Evolutionary conservation across 2,329 filamentous ascomycete species (phyloP).

Genomic region (Alternaria triticina): DNA sequence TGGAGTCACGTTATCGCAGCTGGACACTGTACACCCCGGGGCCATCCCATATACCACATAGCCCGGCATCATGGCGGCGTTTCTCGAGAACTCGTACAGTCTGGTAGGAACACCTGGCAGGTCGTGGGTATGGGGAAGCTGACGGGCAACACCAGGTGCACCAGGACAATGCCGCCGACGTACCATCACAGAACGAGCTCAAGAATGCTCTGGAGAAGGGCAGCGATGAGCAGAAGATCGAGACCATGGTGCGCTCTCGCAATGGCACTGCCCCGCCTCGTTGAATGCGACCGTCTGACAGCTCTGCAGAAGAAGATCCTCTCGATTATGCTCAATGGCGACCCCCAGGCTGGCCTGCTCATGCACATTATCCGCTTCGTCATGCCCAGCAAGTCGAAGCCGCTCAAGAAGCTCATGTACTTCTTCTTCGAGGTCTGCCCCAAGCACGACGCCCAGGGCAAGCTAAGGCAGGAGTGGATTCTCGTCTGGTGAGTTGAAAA

Average conservation of each 20-base stretch:
- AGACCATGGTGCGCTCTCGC: conserved; percentile 62
- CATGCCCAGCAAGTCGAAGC: conserved; percentile 97
- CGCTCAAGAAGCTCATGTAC: conserved; percentile 96
- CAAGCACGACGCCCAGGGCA: conserved; percentile 88
- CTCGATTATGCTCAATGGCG: conserved; percentile 97
- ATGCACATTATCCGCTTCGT: conserved; percentile 99
- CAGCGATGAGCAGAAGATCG: conserved; percentile 88
- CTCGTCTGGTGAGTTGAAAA: conserved; percentile 78
- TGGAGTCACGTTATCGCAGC: conserved; percentile 34
- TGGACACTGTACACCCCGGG: conserved; percentile 9
- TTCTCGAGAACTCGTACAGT: conserved; percentile 94
- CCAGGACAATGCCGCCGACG: conserved; percentile 94
- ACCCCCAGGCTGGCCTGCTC: conserved; percentile 90
- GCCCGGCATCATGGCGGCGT: conserved; percentile 79
- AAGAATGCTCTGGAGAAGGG: conserved; percentile 93
- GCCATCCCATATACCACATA: conserved; percentile 7
- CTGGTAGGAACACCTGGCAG: conserved; percentile 60
- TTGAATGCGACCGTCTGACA: conserved; percentile 60
- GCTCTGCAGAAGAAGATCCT: conserved; percentile 75
- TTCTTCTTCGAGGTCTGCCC: conserved; percentile 99
- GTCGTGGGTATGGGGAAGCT: conserved; percentile 33
- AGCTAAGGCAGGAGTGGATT: conserved; percentile 99
- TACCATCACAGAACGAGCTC: conserved; percentile 88
- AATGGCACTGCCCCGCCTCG: conserved; percentile 33
- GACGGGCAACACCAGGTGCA: conserved; percentile 63